phyloP scores from a whole-genome alignment of 257 asterid genomes.

The Solanum paucissectum region DNA sequence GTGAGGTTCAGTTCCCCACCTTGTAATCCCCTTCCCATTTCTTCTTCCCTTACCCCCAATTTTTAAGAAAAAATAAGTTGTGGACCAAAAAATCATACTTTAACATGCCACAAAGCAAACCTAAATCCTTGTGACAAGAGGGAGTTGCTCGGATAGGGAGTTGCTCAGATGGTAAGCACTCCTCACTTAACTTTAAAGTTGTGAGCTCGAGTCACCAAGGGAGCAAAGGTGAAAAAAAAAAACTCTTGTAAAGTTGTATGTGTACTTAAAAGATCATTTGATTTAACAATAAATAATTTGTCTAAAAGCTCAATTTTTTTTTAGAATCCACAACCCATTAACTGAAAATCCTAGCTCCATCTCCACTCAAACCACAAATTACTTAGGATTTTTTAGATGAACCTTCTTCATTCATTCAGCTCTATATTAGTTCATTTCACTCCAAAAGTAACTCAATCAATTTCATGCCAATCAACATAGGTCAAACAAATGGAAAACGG shows the following conservation, averaged over 20 bases:
- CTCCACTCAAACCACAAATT: neutral
- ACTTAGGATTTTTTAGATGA: neutral
- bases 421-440: neutral
- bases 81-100: neutral
- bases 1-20: neutral
- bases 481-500: neutral
- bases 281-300: neutral
- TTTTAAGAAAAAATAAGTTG: neutral
- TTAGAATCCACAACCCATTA: neutral
- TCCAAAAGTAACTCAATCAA: neutral
- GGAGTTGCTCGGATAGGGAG: neutral
- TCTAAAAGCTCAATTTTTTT: neutral
- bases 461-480: neutral
- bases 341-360: neutral
- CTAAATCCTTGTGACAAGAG: neutral
- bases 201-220: neutral
- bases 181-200: neutral
- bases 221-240: no score
- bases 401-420: neutral
- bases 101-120: neutral
- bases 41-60: neutral
- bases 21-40: neutral
- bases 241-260: no score
- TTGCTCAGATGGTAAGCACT: neutral
- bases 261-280: neutral